phyloP scores from a whole-genome alignment of 306 rosid species.

The Gillenia trifoliata region DNA sequence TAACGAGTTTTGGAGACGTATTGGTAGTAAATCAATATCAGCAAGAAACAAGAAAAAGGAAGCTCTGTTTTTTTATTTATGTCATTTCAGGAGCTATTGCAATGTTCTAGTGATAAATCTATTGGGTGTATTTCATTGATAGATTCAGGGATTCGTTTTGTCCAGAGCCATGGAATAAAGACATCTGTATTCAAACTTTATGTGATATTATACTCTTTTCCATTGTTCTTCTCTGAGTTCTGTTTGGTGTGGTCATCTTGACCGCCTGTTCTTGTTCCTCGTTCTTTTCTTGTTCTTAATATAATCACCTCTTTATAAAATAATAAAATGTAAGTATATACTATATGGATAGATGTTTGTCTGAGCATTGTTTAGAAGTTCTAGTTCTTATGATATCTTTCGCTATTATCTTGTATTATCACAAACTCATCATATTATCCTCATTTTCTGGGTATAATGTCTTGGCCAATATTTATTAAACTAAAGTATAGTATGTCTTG shows the following conservation, averaged over 20 bases:
- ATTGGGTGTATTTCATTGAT: neutral
- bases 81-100: neutral
- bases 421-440: neutral
- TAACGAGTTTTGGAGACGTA: neutral
- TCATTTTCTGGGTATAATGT: too few species aligned
- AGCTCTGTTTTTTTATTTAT: neutral
- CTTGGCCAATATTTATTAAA: neutral
- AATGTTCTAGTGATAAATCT: neutral
- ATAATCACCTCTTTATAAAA: neutral
- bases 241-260: neutral
- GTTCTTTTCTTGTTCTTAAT: too few species aligned
- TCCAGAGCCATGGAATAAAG: neutral
- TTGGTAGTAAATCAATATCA: neutral
- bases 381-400: neutral
- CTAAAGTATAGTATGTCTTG: neutral
- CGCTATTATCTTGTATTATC: neutral
- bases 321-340: too few species aligned
- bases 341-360: neutral
- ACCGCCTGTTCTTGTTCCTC: neutral
- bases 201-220: neutral
- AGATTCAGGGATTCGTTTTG: neutral
- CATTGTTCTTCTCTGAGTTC: neutral
- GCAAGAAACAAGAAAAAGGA: neutral
- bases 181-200: neutral
- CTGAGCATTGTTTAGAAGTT: neutral